Base-by-base conservation (phyloP, 352 stramenopile species). In the Pythium dissimile region DNA sequence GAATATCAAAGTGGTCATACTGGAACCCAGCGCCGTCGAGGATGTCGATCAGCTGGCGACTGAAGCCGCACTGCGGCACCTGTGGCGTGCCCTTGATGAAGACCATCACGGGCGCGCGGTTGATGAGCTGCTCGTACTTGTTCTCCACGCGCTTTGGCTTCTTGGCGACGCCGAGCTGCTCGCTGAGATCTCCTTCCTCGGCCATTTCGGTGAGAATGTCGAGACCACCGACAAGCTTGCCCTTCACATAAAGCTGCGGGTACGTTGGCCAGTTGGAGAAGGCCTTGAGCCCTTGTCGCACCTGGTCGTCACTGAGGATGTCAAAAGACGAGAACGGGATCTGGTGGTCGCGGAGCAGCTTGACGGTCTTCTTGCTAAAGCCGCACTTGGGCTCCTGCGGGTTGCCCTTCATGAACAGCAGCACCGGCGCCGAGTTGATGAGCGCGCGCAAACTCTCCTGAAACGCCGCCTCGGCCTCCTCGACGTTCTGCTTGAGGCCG, bases 1-100 rank as follows among this genome's bases (percentile, higher is more conserved):
- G 72, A 66, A 99, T 99, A 69, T 99, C 92, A 64, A 99, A 99
- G 58, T 87, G 79, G 62, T 97, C 92, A 71, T 98, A 99, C 23
- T 83, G 64, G 58, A 98, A 96, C 35, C 86, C 78, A 21, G 91
- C 75, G 1, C 77, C 62, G 61, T 98, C 73, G 42, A 99, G 75
- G 42, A 99, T 89, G 16, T 94, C 90, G 5, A 99, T 78, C 23
- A 98, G 92, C 72, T 98, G 86, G 24, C 92, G 77, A 34, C 86
- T 98, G 72, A 99, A 99, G 37, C 96, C 96, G 56, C 97, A 99
- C 67, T 92, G 80, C 23, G 97, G 96, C 23, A 82, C 75, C 57
- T 87, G 85, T 9, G 97, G 96, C 12, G 81, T 73, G 50, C 85
- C 97, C 72, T 99, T 99, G 89, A 99, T 99, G 72, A 99, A 99